Evolutionary conservation across 352 stramenopile species (phyloP).

Genomic region (Globisporangium irregulare): DNA sequence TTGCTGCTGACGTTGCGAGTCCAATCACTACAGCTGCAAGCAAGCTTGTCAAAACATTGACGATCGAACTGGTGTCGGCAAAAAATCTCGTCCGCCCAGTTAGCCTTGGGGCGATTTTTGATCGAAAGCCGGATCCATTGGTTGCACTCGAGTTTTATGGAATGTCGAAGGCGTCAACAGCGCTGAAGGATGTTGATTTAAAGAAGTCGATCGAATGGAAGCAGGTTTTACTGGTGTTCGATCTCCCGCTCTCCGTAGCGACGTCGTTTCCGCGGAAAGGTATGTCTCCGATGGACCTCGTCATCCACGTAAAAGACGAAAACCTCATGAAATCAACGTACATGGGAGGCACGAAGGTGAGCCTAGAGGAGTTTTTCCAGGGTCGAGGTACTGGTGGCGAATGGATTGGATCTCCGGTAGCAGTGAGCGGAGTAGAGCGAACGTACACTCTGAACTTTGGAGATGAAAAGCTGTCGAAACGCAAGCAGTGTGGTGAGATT

Average conservation of each 20-base stretch:
- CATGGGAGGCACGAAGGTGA: slow-evolving; percentile 36
- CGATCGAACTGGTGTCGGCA: slow-evolving; percentile 30
- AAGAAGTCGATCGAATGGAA: slow-evolving; percentile 34
- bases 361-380: slow-evolving; percentile 30
- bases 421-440: slow-evolving; percentile 13
- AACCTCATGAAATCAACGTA: slow-evolving; percentile 43
- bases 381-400: background rate
- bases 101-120: slow-evolving; percentile 32
- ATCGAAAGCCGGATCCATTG: slow-evolving; percentile 38
- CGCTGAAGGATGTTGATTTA: slow-evolving; percentile 37
- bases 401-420: slow-evolving; percentile 9
- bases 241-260: slow-evolving; percentile 14
- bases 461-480: slow-evolving; percentile 38
- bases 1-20: background rate
- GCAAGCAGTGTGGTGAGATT: slow-evolving; percentile 34
- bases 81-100: slow-evolving; percentile 27
- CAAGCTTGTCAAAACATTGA: slow-evolving; percentile 17
- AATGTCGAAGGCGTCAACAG: slow-evolving; percentile 13
- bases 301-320: slow-evolving; percentile 39
- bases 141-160: slow-evolving; percentile 34
- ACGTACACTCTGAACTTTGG: slow-evolving; percentile 19
- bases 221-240: slow-evolving; percentile 20
- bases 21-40: background rate
- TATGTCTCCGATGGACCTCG: slow-evolving; percentile 18
- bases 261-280: slow-evolving; percentile 17